Evolutionary conservation across 768 basidiomycete species (phyloP), one percentile per base, ranked within the genome.

Genomic region (Lentinula detonsa): DNA sequence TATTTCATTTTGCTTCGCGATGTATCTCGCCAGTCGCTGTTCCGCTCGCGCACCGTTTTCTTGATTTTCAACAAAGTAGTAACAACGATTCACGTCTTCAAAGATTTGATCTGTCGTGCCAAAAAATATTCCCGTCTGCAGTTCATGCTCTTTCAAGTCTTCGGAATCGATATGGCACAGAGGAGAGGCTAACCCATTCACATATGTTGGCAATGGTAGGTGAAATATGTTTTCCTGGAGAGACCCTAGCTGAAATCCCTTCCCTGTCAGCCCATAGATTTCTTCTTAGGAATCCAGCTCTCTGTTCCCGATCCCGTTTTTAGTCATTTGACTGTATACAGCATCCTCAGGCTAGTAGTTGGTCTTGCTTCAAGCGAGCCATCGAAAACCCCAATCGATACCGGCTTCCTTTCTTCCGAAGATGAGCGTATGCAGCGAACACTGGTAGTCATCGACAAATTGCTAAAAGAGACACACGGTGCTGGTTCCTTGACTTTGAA

Each of bases 241-340:
- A 66, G 69, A 67, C 45, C n/a, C 70, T 13, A 6, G 11, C 66
- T 46, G 59, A 54, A 61, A 56, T 59, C 45, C 60, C 45, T 59
- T 67, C 54, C 66, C 64, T 72, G 68, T 8, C 71, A 85, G 84
- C 79, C 81, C 50, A 73, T 82, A 74, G 76, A 80, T 71, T 76
- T 82, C 67, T 77, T 76, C 65, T 69, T 82, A 73, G 76, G 72
- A 64, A 74, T 73, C 59, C 72, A 74, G 31, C 69, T 72, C 10
- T 72, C 70, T 61, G 28, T 34, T 52, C 31, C 33, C 2, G 18
- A 33, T 40, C 11, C 31, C 7, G 8, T 9, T 2, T 40, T 13
- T 3, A 21, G 9, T 13, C 59, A 60, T 60, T 9, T 4, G 8
- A 23, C n/a, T 11, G 37, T 15, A 23, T 35, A 33, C 69, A 70